Conservation (phyloP, 192 early-diverging fungal species). For the Powellomyces hirtus region DNA sequence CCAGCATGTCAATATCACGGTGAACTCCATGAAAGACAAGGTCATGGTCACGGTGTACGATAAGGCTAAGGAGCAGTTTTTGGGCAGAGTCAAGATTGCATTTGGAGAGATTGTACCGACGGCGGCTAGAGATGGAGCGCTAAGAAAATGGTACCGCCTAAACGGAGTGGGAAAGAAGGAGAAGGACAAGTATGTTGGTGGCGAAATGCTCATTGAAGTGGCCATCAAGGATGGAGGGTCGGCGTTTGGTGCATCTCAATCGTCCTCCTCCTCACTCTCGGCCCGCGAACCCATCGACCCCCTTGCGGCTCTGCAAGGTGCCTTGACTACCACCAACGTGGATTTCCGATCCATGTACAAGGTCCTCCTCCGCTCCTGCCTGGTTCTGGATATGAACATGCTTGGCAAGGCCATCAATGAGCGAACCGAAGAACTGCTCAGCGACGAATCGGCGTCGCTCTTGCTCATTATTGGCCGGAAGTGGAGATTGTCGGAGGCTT, state of each 20-base stretch:
- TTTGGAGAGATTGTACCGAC: constrained; percentile 40
- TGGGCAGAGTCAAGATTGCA: constrained; percentile 43
- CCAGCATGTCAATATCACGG: constrained; percentile 44
- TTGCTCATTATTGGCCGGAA: constrained; percentile 31
- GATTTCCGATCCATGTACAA: constrained; percentile 43
- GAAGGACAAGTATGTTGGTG: constrained; percentile 63
- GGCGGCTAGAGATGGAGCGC: constrained; percentile 33
- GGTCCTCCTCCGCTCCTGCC: constrained; percentile 39
- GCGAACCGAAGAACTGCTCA: constrained; percentile 40
- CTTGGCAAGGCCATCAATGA: constrained; percentile 36
- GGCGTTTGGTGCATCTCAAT: background rate
- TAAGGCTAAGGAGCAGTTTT: constrained; percentile 49
- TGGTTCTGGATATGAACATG: constrained; percentile 45
- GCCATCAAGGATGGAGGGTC: constrained; percentile 33
- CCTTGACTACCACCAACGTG: constrained; percentile 28
- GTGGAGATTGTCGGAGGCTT: constrained; percentile 48
- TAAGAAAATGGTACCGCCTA: constrained; percentile 38
- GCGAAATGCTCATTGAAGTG: constrained; percentile 46
- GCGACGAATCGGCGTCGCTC: constrained; percentile 41
- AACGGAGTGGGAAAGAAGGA: constrained; percentile 37
- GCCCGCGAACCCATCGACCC: background rate
- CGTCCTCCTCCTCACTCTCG: background rate
- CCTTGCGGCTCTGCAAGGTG: background rate
- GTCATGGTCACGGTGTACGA: constrained; percentile 51
- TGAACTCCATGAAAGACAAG: constrained; percentile 34